A percentile compares a stretch with the other conserved stretches of the same genome.
phyloP scores from a whole-genome alignment of 2,329 filamentous ascomycete genomes.

The Fusarium piperis region DNA sequence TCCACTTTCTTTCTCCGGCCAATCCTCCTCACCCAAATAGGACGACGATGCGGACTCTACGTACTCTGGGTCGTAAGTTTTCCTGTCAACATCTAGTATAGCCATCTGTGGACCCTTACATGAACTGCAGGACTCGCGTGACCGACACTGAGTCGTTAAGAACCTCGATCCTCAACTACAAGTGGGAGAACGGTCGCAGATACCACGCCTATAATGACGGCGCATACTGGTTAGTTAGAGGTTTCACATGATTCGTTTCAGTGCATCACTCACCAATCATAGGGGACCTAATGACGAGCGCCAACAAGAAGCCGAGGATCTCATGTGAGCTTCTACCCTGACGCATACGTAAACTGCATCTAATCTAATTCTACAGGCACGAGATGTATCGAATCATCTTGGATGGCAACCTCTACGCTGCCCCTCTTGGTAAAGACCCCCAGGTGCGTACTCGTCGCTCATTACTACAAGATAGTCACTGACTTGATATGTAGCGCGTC shows the following conservation, averaged over 20 bases:
- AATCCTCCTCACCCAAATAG: slow-evolving; percentile 4
- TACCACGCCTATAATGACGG: slow-evolving; percentile 60
- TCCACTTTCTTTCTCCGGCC: not conserved
- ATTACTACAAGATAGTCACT: not conserved
- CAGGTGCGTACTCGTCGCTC: slow-evolving; percentile 1
- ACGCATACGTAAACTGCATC: not conserved
- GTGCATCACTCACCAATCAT: not conserved
- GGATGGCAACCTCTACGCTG: slow-evolving; percentile 45
- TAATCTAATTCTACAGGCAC: slow-evolving; percentile 23
- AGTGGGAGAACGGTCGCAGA: slow-evolving; percentile 57
- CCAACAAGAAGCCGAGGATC: slow-evolving; percentile 38
- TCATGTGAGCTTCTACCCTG: slow-evolving; percentile 23
- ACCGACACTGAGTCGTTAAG: slow-evolving; percentile 19
- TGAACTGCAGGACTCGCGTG: not conserved
- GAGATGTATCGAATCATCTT: slow-evolving; percentile 37
- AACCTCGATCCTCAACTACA: slow-evolving; percentile 27
- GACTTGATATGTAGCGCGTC: slow-evolving; percentile 17
- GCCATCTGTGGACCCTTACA: not conserved
- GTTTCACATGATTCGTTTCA: not conserved
- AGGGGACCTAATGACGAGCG: slow-evolving; percentile 39
- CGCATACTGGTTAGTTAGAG: slow-evolving; percentile 41
- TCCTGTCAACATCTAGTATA: not conserved
- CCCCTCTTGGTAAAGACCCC: slow-evolving; percentile 43
- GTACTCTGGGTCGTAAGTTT: slow-evolving; percentile 5
- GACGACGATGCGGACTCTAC: slow-evolving; percentile 17